These are phyloP conservation scores for Lolium rigidum DNA, from an alignment of 176 grass and related monocot genomes.

Conservation along the genomic window DNA sequence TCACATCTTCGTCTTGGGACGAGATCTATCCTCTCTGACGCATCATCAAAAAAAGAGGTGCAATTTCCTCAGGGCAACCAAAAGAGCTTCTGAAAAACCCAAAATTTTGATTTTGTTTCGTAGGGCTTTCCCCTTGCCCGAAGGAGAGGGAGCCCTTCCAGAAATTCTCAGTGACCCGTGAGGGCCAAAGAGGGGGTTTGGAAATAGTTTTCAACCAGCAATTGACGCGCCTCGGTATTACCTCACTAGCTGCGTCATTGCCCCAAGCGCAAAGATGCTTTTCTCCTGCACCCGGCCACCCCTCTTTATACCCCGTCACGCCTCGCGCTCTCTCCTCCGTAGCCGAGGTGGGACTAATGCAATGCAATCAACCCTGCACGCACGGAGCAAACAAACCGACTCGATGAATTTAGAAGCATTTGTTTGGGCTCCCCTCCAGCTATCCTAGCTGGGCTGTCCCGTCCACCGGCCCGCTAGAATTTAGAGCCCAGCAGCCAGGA, in stretches of 20 bases:
- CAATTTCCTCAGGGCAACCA: too few relatives aligned
- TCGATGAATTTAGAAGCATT: background rate
- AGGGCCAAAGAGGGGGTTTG: constrained; percentile 69
- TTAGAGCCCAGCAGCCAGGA: background rate
- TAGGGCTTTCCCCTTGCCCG: constrained; percentile 31
- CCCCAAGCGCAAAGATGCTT: constrained; percentile 85
- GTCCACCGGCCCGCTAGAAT: background rate
- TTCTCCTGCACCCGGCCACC: fast-evolving
- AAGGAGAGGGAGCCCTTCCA: constrained; percentile 42
- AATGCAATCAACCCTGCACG: background rate
- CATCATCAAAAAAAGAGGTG: too few relatives aligned
- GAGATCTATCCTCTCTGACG: too few relatives aligned
- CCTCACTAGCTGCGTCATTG: constrained; percentile 93
- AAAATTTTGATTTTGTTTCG: background rate
- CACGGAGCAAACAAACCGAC: background rate
- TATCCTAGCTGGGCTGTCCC: background rate
- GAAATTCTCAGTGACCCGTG: constrained; percentile 50
- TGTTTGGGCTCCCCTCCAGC: background rate
- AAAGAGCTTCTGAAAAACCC: too few relatives aligned
- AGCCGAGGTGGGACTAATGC: too few relatives aligned
- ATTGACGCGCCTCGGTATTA: constrained; percentile 86
- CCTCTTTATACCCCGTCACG: too few relatives aligned
- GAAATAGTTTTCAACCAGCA: constrained; percentile 99
- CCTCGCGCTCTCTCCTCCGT: too few relatives aligned
- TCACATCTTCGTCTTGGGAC: too few relatives aligned